phyloP scores from a whole-genome alignment of 2,329 filamentous ascomycete genomes.

The Colletotrichum sp. region DNA sequence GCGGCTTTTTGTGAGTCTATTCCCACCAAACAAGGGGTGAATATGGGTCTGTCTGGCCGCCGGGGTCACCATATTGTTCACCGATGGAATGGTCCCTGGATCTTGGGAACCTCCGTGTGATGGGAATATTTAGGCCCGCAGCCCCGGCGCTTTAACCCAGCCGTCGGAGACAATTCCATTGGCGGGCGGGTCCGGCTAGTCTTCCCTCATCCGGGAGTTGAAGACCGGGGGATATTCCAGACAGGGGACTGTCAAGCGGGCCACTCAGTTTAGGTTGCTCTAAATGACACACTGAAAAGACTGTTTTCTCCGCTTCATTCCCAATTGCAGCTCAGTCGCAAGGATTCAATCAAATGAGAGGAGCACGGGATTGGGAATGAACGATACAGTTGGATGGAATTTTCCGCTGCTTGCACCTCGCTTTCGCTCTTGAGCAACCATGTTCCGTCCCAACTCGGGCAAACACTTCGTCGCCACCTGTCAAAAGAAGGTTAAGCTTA shows the following conservation, averaged over 20 bases:
- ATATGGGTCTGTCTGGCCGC: not conserved
- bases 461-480: not conserved
- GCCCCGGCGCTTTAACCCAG: not conserved
- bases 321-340: not conserved
- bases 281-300: not conserved
- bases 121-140: not conserved
- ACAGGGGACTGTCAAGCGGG: not conserved
- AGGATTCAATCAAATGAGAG: slow-evolving; percentile 1
- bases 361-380: not conserved
- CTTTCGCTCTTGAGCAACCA: not conserved
- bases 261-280: not conserved
- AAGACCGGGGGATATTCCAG: not conserved
- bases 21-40: not conserved
- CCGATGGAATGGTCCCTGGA: not conserved
- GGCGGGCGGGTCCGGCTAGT: not conserved
- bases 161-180: not conserved
- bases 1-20: not conserved
- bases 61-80: not conserved
- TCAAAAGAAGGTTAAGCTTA: not conserved
- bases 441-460: not conserved
- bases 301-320: not conserved
- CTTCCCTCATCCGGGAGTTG: not conserved
- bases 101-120: not conserved
- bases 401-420: not conserved
- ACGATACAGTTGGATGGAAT: not conserved